Conservation (phyloP, 2,329 filamentous ascomycete genomes). For the Plenodomus lindquistii region DNA sequence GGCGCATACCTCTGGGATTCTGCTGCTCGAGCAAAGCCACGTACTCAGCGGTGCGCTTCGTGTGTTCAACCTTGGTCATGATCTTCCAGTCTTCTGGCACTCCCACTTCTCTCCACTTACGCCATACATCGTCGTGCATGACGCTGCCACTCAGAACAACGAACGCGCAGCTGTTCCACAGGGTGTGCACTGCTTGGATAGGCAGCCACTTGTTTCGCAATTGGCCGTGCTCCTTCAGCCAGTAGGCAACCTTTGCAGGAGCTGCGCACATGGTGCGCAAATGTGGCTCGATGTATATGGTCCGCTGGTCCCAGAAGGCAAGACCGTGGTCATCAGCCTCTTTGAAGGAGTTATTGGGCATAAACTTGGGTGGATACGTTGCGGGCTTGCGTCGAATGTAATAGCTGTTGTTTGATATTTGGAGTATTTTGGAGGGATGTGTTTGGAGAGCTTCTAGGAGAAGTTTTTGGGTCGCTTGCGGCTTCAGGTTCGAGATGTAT, state of each 20-base stretch:
- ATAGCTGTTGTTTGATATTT: conserved; percentile 32
- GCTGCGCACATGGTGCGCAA: conserved; percentile 33
- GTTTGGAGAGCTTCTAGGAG: conserved; percentile 33
- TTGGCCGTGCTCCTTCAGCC: conserved; percentile 34
- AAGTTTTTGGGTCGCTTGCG: conserved; percentile 31
- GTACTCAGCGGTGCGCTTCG: conserved; percentile 37
- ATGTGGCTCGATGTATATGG: conserved; percentile 45
- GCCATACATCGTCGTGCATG: conserved; percentile 34
- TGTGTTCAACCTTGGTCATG: conserved; percentile 42
- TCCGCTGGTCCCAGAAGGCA: conserved; percentile 42
- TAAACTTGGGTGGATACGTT: conserved; percentile 34
- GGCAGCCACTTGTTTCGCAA: conserved; percentile 39
- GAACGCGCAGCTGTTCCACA: conserved; percentile 41
- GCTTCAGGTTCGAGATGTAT: conserved; percentile 36
- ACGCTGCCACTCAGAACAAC: conserved; percentile 40
- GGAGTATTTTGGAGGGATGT: conserved; percentile 20
- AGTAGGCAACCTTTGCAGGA: conserved; percentile 36
- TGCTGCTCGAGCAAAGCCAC: conserved; percentile 26
- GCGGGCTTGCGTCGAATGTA: conserved; percentile 35
- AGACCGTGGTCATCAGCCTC: conserved; percentile 34
- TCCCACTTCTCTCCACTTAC: conserved; percentile 31
- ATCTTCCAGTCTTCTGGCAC: conserved; percentile 40
- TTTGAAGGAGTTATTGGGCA: conserved; percentile 30
- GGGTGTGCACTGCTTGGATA: conserved; percentile 37
- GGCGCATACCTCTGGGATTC: conserved; percentile 25